phyloP scores from a whole-genome alignment of 345 rosid species.

The Brassica nigra region DNA sequence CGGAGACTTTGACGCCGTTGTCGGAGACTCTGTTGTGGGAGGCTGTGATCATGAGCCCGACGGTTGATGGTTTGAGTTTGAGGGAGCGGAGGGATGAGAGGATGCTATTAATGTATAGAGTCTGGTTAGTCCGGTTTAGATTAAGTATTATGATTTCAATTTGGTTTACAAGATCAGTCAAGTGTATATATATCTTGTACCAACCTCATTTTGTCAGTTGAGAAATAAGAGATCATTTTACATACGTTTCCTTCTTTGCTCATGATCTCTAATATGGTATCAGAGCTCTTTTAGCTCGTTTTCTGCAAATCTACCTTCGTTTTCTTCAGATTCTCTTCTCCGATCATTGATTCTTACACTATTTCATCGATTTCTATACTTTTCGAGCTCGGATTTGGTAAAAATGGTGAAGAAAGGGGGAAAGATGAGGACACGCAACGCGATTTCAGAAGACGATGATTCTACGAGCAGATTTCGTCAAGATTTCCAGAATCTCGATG shows the following conservation, averaged over 20 bases:
- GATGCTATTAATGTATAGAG: conserved; percentile 12
- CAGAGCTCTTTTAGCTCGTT: neutral
- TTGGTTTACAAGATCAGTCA: neutral
- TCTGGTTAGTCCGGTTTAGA: neutral
- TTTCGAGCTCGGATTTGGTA: neutral
- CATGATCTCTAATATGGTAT: neutral
- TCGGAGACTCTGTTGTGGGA: conserved; percentile 82
- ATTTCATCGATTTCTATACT: neutral
- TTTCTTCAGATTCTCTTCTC: neutral
- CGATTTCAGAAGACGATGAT: neutral
- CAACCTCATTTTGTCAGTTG: neutral
- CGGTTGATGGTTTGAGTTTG: conserved; percentile 56
- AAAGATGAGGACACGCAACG: neutral
- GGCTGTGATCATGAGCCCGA: conserved; percentile 95
- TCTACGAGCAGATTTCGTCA: neutral
- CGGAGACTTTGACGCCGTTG: conserved; percentile 86
- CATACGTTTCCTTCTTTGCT: neutral
- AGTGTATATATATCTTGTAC: neutral
- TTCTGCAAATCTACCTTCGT: neutral
- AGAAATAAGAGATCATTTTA: neutral
- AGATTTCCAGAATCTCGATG: neutral
- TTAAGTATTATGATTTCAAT: neutral
- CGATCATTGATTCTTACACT: neutral
- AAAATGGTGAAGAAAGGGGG: neutral
- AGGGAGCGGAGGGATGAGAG: conserved; percentile 84